phyloP scores from a whole-genome alignment of 2,329 filamentous ascomycete genomes.

The Tolypocladium ovalisporum region DNA sequence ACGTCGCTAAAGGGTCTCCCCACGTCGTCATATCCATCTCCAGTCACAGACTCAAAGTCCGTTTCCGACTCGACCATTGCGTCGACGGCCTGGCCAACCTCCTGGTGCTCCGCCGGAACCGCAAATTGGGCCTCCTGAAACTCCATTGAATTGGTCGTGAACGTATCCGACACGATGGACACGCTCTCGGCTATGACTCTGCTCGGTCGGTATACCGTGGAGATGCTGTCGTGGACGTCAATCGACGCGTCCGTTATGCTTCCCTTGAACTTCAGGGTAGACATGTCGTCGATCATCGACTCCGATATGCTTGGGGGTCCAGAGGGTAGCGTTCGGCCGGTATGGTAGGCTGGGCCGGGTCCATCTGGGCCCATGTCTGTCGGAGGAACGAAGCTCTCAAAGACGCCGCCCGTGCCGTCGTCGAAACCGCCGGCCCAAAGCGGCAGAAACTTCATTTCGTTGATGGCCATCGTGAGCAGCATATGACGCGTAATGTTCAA shows the following conservation, averaged over 20 bases:
- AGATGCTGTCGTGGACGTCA: slow-evolving; percentile 27
- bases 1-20: slow-evolving; percentile 1
- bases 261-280: slow-evolving; percentile 19
- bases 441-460: slow-evolving; percentile 52
- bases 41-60: not conserved
- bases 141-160: slow-evolving; percentile 18
- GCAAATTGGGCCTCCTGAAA: slow-evolving; percentile 23
- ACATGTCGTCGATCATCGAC: slow-evolving; percentile 24
- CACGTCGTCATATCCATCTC: not conserved
- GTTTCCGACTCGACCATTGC: slow-evolving; percentile 10
- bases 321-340: slow-evolving; percentile 27
- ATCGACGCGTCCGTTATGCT: slow-evolving; percentile 23
- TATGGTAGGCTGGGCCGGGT: slow-evolving; percentile 36
- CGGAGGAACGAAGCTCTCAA: slow-evolving; percentile 27
- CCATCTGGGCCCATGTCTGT: slow-evolving; percentile 33
- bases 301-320: slow-evolving; percentile 20
- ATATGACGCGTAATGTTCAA: slow-evolving; percentile 30
- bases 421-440: slow-evolving; percentile 51
- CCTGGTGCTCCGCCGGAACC: slow-evolving; percentile 20
- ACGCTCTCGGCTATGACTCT: slow-evolving; percentile 22
- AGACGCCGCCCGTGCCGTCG: slow-evolving; percentile 40
- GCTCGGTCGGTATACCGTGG: slow-evolving; percentile 20
- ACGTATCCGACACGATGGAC: slow-evolving; percentile 24
- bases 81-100: slow-evolving; percentile 11
- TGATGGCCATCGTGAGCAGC: slow-evolving; percentile 39